phyloP scores from a whole-genome alignment of 805 yeast genomes.

The Spathaspora arborariae region DNA sequence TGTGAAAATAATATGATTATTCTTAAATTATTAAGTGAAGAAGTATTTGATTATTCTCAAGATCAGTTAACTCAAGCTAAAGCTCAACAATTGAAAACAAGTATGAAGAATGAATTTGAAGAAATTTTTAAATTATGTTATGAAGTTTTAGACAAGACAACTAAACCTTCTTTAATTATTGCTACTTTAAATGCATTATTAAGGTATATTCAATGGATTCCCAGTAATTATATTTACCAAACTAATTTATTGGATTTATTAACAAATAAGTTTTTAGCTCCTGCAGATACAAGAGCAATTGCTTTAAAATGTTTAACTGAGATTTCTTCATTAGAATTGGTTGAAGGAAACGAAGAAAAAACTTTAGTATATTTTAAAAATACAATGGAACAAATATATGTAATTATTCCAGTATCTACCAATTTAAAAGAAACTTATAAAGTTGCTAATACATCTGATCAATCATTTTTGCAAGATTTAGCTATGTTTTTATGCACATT shows the following conservation, averaged over 20 bases:
- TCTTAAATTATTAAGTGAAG: constrained; percentile 84
- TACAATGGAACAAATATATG: constrained; percentile 65
- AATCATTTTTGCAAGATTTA: constrained; percentile 90
- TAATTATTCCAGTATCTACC: constrained; percentile 67
- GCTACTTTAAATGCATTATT: constrained; percentile 81
- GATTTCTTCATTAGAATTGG: constrained; percentile 60
- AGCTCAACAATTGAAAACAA: constrained; percentile 73
- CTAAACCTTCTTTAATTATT: constrained; percentile 75
- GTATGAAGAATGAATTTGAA: constrained; percentile 86
- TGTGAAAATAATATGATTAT: constrained; percentile 98
- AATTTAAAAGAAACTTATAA: constrained; percentile 71
- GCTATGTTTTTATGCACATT: constrained; percentile 91
- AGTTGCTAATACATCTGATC: constrained; percentile 76
- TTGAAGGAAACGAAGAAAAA: constrained; percentile 36
- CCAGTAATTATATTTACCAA: constrained; percentile 83
- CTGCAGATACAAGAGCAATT: constrained; percentile 75
- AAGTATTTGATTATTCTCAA: constrained; percentile 91
- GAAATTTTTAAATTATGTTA: constrained; percentile 91
- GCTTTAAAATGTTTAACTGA: constrained; percentile 93
- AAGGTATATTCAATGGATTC: constrained; percentile 93
- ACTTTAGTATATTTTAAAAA: constrained; percentile 68
- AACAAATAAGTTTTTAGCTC: constrained; percentile 70
- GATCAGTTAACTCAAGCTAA: constrained; percentile 97
- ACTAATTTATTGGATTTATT: constrained; percentile 73
- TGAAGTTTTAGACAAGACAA: constrained; percentile 86